Evolutionary conservation across 768 basidiomycete species (phyloP).

Genomic region (Hypsizygus marmoreus): DNA sequence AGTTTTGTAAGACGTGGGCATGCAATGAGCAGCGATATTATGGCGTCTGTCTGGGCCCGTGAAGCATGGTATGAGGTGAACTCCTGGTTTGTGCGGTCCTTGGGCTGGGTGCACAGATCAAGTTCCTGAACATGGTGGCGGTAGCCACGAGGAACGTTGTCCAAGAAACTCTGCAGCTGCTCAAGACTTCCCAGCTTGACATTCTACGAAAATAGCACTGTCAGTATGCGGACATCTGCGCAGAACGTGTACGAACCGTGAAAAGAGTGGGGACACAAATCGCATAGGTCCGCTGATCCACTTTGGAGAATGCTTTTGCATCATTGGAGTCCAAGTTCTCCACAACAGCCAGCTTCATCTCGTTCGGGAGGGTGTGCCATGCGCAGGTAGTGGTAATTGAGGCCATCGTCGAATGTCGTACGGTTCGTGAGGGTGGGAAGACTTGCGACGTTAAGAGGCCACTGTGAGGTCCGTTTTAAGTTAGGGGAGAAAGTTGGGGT

Average conservation of each 20-base stretch:
- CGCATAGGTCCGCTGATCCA: conserved; percentile 51
- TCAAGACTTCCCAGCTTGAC: conserved; percentile 49
- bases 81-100: conserved; percentile 10
- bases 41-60: conserved; percentile 42
- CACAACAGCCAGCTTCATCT: conserved; percentile 64
- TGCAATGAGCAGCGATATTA: conserved; percentile 51
- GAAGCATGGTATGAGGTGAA: conserved; percentile 22
- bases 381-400: conserved; percentile 21
- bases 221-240: conserved; percentile 16
- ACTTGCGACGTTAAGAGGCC: not conserved
- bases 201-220: conserved; percentile 31
- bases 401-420: conserved; percentile 19
- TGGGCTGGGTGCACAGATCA: conserved; percentile 40
- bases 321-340: conserved; percentile 47
- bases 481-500: not conserved
- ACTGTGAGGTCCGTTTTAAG: not conserved
- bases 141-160: conserved; percentile 58
- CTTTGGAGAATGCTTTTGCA: conserved; percentile 47
- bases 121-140: conserved; percentile 55
- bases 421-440: conserved; percentile 7
- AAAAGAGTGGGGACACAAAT: conserved; percentile 62
- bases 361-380: conserved; percentile 65
- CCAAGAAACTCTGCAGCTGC: conserved; percentile 53
- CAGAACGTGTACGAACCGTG: conserved; percentile 40
- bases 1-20: conserved; percentile 51